These are phyloP conservation scores for Stentor coeruleus DNA, from an alignment of 73 alveolate species.

Conservation along the genomic window DNA sequence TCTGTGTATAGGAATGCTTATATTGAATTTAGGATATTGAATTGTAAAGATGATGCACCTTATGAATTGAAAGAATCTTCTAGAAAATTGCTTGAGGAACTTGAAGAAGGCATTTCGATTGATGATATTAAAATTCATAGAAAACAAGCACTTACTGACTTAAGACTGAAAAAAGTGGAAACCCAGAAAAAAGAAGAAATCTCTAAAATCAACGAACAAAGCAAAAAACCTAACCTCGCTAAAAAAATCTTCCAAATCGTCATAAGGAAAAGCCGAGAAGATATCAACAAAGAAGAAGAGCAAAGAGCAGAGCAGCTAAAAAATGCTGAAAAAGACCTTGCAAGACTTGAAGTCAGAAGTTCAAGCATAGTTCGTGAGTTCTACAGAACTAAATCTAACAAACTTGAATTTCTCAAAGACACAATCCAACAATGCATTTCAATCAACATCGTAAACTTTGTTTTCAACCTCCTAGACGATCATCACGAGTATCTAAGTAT, in stretches of 20 bases:
- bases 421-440: background rate
- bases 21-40: background rate
- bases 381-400: background rate
- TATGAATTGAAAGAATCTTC: too few species aligned
- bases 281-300: background rate
- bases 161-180: background rate
- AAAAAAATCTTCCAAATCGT: background rate
- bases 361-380: background rate
- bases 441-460: background rate
- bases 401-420: background rate
- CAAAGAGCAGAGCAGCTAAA: background rate
- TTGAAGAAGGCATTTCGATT: background rate
- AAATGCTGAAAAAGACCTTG: background rate
- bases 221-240: background rate
- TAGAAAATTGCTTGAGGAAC: background rate
- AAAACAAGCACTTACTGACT: background rate
- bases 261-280: background rate
- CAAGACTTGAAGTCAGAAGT: background rate
- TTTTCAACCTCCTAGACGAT: background rate
- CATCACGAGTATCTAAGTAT: background rate
- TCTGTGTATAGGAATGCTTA: slow-evolving; percentile 23
- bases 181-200: background rate
- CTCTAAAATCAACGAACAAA: background rate
- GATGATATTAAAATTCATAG: background rate
- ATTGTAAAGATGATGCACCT: background rate